Evolutionary conservation across 2,329 filamentous ascomycete genomes (phyloP), one percentile per base, ranked within the genome.

Genomic region (Aspergillus awamori): DNA sequence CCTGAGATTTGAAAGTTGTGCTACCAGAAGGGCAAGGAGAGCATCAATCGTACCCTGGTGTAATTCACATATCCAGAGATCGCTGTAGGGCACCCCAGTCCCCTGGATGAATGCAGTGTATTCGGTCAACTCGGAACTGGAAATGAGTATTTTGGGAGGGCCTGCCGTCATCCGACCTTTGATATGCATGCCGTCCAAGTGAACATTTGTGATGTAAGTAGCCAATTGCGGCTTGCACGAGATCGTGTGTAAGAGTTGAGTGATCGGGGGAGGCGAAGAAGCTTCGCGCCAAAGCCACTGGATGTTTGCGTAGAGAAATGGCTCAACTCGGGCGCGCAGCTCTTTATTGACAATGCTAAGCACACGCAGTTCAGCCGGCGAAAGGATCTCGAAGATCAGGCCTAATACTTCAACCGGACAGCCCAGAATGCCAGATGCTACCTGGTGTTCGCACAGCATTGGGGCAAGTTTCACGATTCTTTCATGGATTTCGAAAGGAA

Each of bases 271-370:
- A 53, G 65, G 65, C 17, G 24, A 15, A 8, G 47, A 26, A 51
- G 43, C 6, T 6, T 57, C 45, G 33, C 15, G 26, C 64, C 63
- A 69, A 10, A 33, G 64, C 45, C 51, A 67, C n/a, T 63, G 38
- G 54, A 70, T 60, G 10, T 60, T 56, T 13, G 65, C 52, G 59
- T 70, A 69, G 43, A 70, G 63, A 1, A 64, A 51, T 38, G 60
- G 65, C 60, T 67, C 68, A 20, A 64, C 56, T 15, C 65, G 20
- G 26, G 56, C 5, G 33, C 53, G 58, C 20, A 67, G 60, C 3
- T 30, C 36, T 13, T 60, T 59, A 53, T 63, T 63, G 8, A 62
- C 62, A 58, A 66, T 63, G 30, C 57, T 65, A 36, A 69, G 47
- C 30, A 47, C 47, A 15, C 45, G 39, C 20, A 61, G 56, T 43